A percentile compares a stretch with the other conserved stretches of the same genome.
These are phyloP conservation scores for Hypsizygus marmoreus DNA, from an alignment of 768 basidiomycete species.

Conservation along the genomic window DNA sequence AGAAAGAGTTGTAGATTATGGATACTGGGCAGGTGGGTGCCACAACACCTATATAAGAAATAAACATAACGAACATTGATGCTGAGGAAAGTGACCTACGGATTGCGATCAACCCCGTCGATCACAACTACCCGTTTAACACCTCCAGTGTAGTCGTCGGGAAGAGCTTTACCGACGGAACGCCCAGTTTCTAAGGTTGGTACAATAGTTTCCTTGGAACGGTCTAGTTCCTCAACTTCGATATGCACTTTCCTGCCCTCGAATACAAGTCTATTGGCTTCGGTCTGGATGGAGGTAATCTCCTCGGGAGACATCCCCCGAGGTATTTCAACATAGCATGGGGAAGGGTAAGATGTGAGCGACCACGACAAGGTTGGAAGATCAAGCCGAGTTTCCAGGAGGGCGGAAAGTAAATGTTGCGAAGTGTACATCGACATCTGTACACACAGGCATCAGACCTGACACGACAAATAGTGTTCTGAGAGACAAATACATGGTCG, in stretches of 20 bases:
- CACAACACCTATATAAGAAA: constrained; percentile 61
- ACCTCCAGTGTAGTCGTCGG: constrained; percentile 74
- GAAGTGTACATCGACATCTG: constrained; percentile 87
- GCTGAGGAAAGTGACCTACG: constrained; percentile 43
- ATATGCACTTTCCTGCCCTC: constrained; percentile 69
- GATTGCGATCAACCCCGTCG: constrained; percentile 78
- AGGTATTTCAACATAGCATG: constrained; percentile 78
- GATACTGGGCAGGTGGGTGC: constrained; percentile 81
- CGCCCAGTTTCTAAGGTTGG: constrained; percentile 48
- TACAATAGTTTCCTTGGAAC: constrained; percentile 31
- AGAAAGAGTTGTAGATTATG: constrained; percentile 74
- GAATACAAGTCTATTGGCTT: constrained; percentile 68
- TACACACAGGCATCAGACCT: constrained; percentile 1
- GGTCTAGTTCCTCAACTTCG: constrained; percentile 72
- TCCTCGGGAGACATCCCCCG: constrained; percentile 67
- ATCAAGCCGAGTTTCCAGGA: constrained; percentile 64
- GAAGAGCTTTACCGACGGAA: constrained; percentile 59
- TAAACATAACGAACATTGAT: not conserved
- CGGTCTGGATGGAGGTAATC: constrained; percentile 58
- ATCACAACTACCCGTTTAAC: constrained; percentile 82
- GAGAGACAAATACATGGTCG: constrained; percentile 60
- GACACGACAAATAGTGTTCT: not conserved
- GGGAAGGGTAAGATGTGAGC: constrained; percentile 64
- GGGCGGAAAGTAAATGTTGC: constrained; percentile 80
- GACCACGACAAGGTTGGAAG: constrained; percentile 83